Evolutionary conservation across 805 yeast genomes (phyloP).

Genomic region (Pichia deserticola): DNA sequence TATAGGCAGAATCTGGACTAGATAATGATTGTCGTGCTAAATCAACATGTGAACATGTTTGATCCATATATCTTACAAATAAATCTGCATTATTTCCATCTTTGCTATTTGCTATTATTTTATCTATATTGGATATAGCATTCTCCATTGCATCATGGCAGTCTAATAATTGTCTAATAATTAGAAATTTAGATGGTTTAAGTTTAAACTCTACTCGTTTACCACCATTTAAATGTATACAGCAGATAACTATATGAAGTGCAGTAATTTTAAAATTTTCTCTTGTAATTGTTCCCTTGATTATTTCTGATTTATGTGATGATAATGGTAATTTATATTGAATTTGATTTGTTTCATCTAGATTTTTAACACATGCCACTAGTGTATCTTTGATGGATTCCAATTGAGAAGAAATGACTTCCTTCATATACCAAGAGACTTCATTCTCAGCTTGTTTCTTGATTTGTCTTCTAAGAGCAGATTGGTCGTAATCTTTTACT

Average conservation of each 20-base stretch:
- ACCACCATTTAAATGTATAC: conserved; percentile 35
- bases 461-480: conserved; percentile 5
- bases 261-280: conserved; percentile 46
- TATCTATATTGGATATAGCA: conserved; percentile 37
- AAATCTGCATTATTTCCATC: conserved; percentile 15
- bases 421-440: conserved; percentile 40
- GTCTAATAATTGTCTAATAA: conserved; percentile 36
- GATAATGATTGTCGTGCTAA: conserved; percentile 33
- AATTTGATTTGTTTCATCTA: conserved; percentile 30
- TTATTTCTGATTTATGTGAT: conserved; percentile 43
- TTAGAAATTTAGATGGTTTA: conserved; percentile 30
- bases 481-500: not conserved
- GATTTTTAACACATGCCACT: conserved; percentile 31
- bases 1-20: conserved; percentile 46
- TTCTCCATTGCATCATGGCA: conserved; percentile 31
- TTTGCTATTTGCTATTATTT: conserved; percentile 20
- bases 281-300: conserved; percentile 56
- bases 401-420: conserved; percentile 40
- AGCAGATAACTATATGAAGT: conserved; percentile 33
- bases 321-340: conserved; percentile 52
- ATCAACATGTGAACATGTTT: conserved; percentile 26
- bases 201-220: conserved; percentile 32
- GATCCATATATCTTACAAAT: conserved; percentile 19
- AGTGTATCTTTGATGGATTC: conserved; percentile 41
- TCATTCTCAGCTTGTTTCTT: conserved; percentile 22